These are phyloP conservation scores for Suhomyces tanzawaensis DNA, from an alignment of 805 yeast genomes.

Conservation along the genomic window DNA sequence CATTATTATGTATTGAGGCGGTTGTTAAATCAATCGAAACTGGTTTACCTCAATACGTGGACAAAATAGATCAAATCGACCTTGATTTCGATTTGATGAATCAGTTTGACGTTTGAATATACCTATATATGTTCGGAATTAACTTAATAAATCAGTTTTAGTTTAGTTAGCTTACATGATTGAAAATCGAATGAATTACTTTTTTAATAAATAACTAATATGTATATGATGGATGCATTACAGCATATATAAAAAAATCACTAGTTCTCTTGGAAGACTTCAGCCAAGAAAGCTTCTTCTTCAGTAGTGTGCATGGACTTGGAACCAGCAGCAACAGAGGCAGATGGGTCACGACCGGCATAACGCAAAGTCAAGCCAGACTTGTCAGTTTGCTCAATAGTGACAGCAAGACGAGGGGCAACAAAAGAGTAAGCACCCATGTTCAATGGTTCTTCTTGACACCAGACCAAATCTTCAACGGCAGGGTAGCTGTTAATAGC, in stretches of 20 bases:
- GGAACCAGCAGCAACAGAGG: constrained; percentile 97
- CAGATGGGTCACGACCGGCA: constrained; percentile 98
- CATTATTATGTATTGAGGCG: constrained; percentile 36
- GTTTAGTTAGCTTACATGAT: too few species aligned
- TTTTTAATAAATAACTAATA: too few species aligned
- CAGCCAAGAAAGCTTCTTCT: constrained; percentile 82
- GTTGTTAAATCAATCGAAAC: constrained; percentile 32
- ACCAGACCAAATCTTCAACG: constrained; percentile 86
- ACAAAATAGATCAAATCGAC: constrained; percentile 20
- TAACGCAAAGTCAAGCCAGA: constrained; percentile 63
- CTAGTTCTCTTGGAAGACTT: constrained; percentile 50
- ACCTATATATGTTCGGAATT: too few species aligned
- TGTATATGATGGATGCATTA: background rate
- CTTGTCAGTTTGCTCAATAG: constrained; percentile 69
- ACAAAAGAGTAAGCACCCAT: constrained; percentile 87
- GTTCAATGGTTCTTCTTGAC: constrained; percentile 98
- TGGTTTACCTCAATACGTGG: constrained; percentile 32
- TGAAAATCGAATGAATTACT: too few species aligned
- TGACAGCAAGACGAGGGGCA: constrained; percentile 78
- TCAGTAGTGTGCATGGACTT: constrained; percentile 84
- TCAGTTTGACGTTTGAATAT: constrained; percentile 1
- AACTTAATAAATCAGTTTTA: too few species aligned
- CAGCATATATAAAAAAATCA: background rate
- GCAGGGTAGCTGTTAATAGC: constrained; percentile 76
- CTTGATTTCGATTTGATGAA: constrained; percentile 10